phyloP scores from a whole-genome alignment of 495 filamentous ascomycete genomes.

The Xylaria grammica region DNA sequence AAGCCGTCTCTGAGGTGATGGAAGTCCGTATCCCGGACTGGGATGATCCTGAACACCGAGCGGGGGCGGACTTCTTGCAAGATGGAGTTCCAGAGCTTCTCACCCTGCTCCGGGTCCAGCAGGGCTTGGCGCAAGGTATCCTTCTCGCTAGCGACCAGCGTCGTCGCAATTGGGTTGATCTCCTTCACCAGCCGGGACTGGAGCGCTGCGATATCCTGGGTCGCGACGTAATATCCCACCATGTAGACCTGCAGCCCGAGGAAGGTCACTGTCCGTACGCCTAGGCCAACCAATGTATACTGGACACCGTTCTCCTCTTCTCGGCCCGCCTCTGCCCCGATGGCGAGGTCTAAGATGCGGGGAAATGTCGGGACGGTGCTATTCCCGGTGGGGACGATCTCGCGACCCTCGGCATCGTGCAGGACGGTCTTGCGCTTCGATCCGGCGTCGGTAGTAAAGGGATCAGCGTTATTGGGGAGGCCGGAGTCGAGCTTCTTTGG shows the following conservation, averaged over 20 bases:
- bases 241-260: slow-evolving; percentile 93
- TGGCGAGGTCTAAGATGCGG: slow-evolving; percentile 66
- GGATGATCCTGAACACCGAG: slow-evolving; percentile 78
- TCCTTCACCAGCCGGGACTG: slow-evolving; percentile 53
- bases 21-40: slow-evolving; percentile 88
- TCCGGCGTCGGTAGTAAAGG: slow-evolving; percentile 46
- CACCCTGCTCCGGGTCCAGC: slow-evolving; percentile 69
- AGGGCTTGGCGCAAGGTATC: slow-evolving; percentile 69
- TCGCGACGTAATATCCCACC: slow-evolving; percentile 87
- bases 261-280: slow-evolving; percentile 87
- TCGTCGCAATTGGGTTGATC: slow-evolving; percentile 72
- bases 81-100: slow-evolving; percentile 73
- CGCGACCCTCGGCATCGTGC: slow-evolving; percentile 60
- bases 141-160: slow-evolving; percentile 80
- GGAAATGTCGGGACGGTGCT: slow-evolving; percentile 84
- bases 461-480: slow-evolving; percentile 45
- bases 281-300: slow-evolving; percentile 86
- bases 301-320: slow-evolving; percentile 56
- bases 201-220: slow-evolving; percentile 68
- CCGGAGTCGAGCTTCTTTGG: slow-evolving; percentile 52
- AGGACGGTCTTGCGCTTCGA: slow-evolving; percentile 61
- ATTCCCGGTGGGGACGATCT: slow-evolving; percentile 81
- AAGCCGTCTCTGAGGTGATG: slow-evolving; percentile 89
- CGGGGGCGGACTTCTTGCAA: slow-evolving; percentile 64
- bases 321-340: slow-evolving; percentile 37